Percentiles rank a stretch among this genome's conserved stretches.
Conservation (phyloP, 1,284 basidiomycete genomes). For the Leucoagaricus sp. region DNA sequence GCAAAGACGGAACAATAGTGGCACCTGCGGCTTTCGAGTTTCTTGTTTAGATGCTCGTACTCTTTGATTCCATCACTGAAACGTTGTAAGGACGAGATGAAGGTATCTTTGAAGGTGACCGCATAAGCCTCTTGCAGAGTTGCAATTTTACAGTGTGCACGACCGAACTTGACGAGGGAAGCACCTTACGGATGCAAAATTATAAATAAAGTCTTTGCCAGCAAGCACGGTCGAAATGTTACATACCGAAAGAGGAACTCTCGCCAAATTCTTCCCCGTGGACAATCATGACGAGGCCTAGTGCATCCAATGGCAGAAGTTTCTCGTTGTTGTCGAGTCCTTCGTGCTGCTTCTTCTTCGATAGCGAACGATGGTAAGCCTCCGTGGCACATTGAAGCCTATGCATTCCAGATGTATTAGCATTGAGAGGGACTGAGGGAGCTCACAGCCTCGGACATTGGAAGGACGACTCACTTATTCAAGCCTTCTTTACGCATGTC, state of each 20-base stretch:
- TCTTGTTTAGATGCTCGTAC: constrained; percentile 70
- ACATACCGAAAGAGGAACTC: constrained; percentile 69
- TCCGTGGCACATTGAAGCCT: constrained; percentile 66
- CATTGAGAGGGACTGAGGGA: not conserved
- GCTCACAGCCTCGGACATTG: not conserved
- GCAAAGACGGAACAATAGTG: constrained; percentile 22
- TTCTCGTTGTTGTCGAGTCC: constrained; percentile 63
- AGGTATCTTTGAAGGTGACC: constrained; percentile 69
- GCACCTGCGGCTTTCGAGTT: constrained; percentile 79
- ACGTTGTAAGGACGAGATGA: constrained; percentile 61
- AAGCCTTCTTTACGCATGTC: constrained; percentile 66
- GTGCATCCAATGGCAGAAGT: constrained; percentile 69
- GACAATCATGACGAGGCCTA: constrained; percentile 84
- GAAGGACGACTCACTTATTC: constrained; percentile 49
- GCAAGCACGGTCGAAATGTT: not conserved
- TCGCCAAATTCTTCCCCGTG: constrained; percentile 83
- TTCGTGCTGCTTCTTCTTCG: constrained; percentile 67
- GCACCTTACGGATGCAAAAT: constrained; percentile 43
- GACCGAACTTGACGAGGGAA: constrained; percentile 73
- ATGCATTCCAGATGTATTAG: constrained; percentile 7
- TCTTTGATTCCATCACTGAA: constrained; percentile 72
- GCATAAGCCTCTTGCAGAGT: constrained; percentile 80
- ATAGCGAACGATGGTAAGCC: constrained; percentile 59
- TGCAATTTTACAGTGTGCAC: constrained; percentile 81
- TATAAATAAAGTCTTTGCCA: not conserved